Conservation (phyloP, 2,329 filamentous ascomycete species). For the Gaeumannomyces sp. region DNA sequence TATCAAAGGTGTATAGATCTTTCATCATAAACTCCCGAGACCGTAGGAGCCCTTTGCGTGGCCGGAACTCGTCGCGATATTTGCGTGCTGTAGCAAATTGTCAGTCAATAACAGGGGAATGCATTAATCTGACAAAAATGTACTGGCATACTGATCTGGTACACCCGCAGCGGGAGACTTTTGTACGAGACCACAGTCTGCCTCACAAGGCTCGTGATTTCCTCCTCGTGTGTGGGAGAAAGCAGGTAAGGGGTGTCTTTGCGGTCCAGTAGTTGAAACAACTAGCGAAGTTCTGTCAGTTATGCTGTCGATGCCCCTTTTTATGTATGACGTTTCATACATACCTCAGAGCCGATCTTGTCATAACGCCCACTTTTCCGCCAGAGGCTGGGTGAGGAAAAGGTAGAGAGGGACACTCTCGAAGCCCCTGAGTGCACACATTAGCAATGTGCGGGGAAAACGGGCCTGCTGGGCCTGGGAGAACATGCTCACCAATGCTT, state of each 20-base stretch:
- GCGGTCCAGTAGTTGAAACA: slow-evolving; percentile 76
- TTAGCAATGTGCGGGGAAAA: not conserved
- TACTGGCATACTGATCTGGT: slow-evolving; percentile 69
- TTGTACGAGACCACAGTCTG: slow-evolving; percentile 74
- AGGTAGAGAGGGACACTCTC: slow-evolving; percentile 73
- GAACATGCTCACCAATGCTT: slow-evolving; percentile 50
- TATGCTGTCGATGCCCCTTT: not conserved
- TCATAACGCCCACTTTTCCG: slow-evolving; percentile 73
- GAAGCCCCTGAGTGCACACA: slow-evolving; percentile 56
- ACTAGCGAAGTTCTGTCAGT: slow-evolving; percentile 38
- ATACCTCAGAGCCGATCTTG: slow-evolving; percentile 64
- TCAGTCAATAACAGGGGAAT: not conserved
- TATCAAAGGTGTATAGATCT: slow-evolving; percentile 93
- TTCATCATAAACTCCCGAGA: slow-evolving; percentile 97
- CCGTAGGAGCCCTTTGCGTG: slow-evolving; percentile 79
- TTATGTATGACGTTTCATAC: slow-evolving; percentile 8
- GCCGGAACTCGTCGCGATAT: slow-evolving; percentile 87
- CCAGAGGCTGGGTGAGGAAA: slow-evolving; percentile 84
- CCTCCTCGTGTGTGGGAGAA: slow-evolving; percentile 92
- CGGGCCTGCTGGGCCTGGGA: not conserved
- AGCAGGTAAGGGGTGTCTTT: slow-evolving; percentile 70
- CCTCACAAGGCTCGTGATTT: slow-evolving; percentile 79
- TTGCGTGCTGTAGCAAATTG: slow-evolving; percentile 59
- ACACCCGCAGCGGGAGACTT: slow-evolving; percentile 76
- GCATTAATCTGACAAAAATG: not conserved